Base-by-base conservation (phyloP, 352 stramenopile genomes). In the Pythium phragmitis region DNA sequence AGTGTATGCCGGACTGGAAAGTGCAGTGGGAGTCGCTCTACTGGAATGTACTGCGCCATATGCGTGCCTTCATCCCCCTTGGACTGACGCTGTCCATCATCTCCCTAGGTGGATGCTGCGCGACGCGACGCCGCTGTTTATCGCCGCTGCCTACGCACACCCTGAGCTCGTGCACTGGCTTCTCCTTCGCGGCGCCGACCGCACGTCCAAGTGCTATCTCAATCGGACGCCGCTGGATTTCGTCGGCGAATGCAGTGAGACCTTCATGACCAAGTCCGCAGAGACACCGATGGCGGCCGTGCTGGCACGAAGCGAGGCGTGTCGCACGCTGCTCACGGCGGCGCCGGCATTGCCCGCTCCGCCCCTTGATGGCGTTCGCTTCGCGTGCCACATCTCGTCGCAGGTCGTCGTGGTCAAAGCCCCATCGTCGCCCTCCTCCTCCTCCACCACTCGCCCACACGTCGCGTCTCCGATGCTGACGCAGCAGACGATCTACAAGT, bases 11-110 rank as follows among this genome's bases (percentile, higher is more conserved):
- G 11, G 23, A 66, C 19, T 87, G 76, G 75, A 74, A 82, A 48
- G 69, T 90, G 43, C 74, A 90, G 51, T 89, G 79, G 75, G 82
- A 91, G 63, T 85, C 75, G 1, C 60, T 85, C 52, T 72, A 91
- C 60, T 91, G 82, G 82, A 82, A 33, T 13, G 21, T 33, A 12
- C 33, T 49, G 17, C 5, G 1, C 41, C 43, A 19, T 46, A 9
- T 46, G 2, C 26, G 26, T 30, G 3, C 39, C 13, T 17, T 8
- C 6, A 46, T 46, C 16, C 39, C 39, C 39, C 9, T 16, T 2
- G 7, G 34, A 39, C 34, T 39, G 28, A 60, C 51, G 21, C 16
- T 7, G 16, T 26, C n/a, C 1, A 7, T 26, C 3, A 19, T 14
- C 4, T 26, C 7, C 41, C 4, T 52, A 81, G 76, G 76, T 91